Evolutionary conservation across 179 eudicot genomes (phyloP).

Genomic region (Vitellaria paradoxa): DNA sequence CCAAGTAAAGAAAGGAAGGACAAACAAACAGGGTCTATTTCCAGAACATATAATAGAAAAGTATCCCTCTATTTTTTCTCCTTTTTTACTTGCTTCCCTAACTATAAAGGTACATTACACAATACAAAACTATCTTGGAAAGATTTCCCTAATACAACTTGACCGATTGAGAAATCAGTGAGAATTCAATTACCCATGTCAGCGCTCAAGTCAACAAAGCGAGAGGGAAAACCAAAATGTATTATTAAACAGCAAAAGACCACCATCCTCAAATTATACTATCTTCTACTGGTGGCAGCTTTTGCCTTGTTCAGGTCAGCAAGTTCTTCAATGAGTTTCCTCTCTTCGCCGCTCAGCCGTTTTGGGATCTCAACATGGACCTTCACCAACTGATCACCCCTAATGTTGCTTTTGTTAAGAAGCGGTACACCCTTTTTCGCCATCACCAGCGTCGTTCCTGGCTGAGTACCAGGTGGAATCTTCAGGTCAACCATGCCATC

Average conservation of each 20-base stretch:
- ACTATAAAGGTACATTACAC: neutral
- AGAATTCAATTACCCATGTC: neutral
- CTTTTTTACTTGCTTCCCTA: neutral
- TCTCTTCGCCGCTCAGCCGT: conserved; percentile 66
- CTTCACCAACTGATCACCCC: conserved; percentile 82
- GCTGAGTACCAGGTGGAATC: conserved; percentile 81
- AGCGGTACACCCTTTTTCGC: conserved; percentile 78
- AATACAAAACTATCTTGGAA: neutral
- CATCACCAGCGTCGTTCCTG: conserved; percentile 80
- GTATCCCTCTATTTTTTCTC: neutral
- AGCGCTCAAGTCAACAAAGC: neutral
- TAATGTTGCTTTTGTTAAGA: conserved; percentile 59
- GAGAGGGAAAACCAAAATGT: neutral
- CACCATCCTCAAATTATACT: neutral
- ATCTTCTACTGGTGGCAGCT: conserved; percentile 52
- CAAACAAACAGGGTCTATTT: too few relatives aligned
- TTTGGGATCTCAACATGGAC: conserved; percentile 86
- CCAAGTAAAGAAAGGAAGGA: neutral
- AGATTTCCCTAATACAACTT: neutral
- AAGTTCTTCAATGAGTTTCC: conserved; percentile 75
- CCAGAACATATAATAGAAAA: neutral
- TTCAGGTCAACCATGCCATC: conserved; percentile 83
- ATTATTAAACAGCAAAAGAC: neutral
- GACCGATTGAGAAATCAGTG: neutral
- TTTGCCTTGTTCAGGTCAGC: conserved; percentile 58